phyloP scores from a whole-genome alignment of 2,329 filamentous ascomycete species.

The Lecanosticta acicola region DNA sequence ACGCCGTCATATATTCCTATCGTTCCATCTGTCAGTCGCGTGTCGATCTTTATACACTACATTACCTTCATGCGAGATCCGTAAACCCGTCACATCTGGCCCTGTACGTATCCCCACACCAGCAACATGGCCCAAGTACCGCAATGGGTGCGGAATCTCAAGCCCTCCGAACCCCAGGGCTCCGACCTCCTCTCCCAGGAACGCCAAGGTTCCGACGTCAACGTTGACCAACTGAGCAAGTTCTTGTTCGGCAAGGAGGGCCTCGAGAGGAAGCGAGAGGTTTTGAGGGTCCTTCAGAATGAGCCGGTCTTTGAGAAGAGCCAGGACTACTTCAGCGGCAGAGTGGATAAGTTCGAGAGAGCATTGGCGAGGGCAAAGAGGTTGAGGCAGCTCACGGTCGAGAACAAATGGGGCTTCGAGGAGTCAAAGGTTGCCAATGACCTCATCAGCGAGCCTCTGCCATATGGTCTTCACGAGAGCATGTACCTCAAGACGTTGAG shows the following conservation, averaged over 20 bases:
- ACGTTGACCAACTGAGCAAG: constrained; percentile 61
- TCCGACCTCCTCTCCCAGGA: constrained; percentile 63
- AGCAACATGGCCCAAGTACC: constrained; percentile 39
- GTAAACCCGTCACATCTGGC: neutral
- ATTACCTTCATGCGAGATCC: no score
- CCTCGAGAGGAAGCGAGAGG: constrained; percentile 54
- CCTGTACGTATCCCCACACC: neutral
- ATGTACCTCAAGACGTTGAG: constrained; percentile 67
- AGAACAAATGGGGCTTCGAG: constrained; percentile 62
- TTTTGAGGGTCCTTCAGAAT: constrained; percentile 59
- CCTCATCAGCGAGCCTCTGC: constrained; percentile 66
- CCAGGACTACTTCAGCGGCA: constrained; percentile 68
- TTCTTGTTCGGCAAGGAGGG: constrained; percentile 64
- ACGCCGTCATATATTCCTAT: neutral
- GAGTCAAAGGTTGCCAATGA: constrained; percentile 62
- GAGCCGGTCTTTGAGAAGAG: constrained; percentile 73
- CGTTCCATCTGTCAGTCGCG: neutral
- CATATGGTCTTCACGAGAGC: constrained; percentile 65
- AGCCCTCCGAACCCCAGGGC: constrained; percentile 62
- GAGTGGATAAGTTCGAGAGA: constrained; percentile 62
- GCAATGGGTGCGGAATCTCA: constrained; percentile 62
- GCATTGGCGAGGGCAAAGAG: constrained; percentile 66
- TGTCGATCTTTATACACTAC: no score
- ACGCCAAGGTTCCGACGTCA: constrained; percentile 60
- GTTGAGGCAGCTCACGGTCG: constrained; percentile 58